Evolutionary conservation across 192 early-diverging fungal genomes (phyloP).

Genomic region (Podila clonocystis): DNA sequence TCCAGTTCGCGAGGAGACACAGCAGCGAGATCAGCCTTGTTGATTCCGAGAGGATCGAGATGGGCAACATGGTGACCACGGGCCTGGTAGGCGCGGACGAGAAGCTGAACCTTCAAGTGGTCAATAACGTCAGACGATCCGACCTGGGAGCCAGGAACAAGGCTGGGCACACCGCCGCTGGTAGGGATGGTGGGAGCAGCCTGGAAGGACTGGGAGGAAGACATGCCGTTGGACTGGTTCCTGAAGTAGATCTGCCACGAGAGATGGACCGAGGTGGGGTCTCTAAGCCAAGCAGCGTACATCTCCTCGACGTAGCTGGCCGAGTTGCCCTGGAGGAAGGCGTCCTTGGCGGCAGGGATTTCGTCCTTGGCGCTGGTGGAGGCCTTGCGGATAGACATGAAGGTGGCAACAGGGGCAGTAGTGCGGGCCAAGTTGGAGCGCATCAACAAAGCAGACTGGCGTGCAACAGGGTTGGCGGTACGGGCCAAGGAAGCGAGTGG

Average conservation of each 20-base stretch:
- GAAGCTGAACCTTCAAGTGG: conserved; percentile 97
- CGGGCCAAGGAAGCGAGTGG: conserved; percentile 34
- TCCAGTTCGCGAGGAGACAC: conserved; percentile 83
- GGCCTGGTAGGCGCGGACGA: conserved; percentile 97
- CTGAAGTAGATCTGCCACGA: conserved; percentile 98
- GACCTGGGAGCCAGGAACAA: conserved; percentile 59
- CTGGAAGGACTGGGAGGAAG: conserved; percentile 77
- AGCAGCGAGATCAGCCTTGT: conserved; percentile 61
- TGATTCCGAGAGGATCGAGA: conserved; percentile 94
- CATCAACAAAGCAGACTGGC: conserved; percentile 31
- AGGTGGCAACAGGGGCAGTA: conserved; percentile 26
- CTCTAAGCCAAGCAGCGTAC: conserved; percentile 92
- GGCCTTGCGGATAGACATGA: conserved; percentile 36
- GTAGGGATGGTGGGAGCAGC: conserved; percentile 84
- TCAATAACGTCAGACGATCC: conserved; percentile 81
- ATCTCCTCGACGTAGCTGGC: conserved; percentile 94
- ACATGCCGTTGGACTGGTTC: conserved; percentile 74
- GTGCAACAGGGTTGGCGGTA: conserved; percentile 12
- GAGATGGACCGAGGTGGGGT: conserved; percentile 91
- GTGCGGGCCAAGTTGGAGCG: conserved; percentile 33
- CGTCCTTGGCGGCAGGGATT: conserved; percentile 71
- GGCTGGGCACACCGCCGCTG: conserved; percentile 66
- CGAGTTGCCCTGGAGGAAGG: conserved; percentile 88
- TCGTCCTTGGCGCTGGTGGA: conserved; percentile 36
- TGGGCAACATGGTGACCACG: conserved; percentile 96